Base-by-base conservation (phyloP, 2,329 filamentous ascomycete genomes). In the Fusarium oxysporum region DNA sequence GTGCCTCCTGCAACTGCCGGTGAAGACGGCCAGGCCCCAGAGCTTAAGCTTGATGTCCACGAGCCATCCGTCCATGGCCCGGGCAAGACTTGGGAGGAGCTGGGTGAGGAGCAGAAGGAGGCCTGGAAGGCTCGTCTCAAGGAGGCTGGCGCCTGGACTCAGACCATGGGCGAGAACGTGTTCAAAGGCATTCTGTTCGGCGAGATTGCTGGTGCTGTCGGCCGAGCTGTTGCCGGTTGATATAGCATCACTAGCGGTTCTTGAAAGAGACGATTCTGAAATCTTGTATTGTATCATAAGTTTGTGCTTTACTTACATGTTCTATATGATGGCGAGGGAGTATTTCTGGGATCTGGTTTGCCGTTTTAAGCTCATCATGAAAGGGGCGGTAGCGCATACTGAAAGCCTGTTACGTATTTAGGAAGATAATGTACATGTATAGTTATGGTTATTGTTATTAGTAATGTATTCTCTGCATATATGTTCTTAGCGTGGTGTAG, bases 121-220 rank as follows among this genome's bases (percentile, higher is more conserved):
- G 83, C 85, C 23, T 97, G 94, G 94, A 94, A 90, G 82, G 82
- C 88, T 73, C 89, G 87, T 78, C 85, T 97, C 40, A 85, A 85
- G 62, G 86, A 91, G 61, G 91, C 93, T 1, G 94, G 94, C 1
- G 89, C 94, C 72, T 97, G 93, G 94, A 89, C 89, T n/a, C 90
- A 92, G 78, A 86, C 89, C 41, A 93, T 96, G 85, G 93, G 93
- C 6, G 93, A 96, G 84, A 87, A 86, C 14, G 89, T 96, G 35
- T 88, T 97, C 74, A 90, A 91, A 82, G 92, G 93, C 6, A 88
- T 97, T 37, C 83, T 97, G 70, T 97, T 97, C 82, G 89, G 91
- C 25, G 89, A 94, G 82, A 85, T 93, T 72, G 92, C 88, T 3
- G 92, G 89, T 5, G 83, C 86, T 57, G 89, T 93, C 21, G 88